These are phyloP conservation scores for Saraca asoca DNA, from an alignment of 331 rosid species.

Conservation along the genomic window DNA sequence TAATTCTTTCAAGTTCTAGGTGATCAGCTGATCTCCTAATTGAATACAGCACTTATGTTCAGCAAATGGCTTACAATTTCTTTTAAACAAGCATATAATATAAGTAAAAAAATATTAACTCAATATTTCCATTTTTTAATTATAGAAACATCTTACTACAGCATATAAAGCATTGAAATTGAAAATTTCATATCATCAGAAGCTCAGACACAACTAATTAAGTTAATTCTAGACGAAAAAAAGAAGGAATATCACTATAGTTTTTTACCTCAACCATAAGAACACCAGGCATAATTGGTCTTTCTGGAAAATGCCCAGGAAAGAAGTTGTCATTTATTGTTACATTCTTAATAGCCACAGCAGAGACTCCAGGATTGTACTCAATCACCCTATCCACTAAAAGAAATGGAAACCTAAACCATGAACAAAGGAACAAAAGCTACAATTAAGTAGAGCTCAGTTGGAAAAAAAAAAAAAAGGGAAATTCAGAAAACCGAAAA, in stretches of 20 bases:
- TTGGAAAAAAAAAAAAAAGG: neutral
- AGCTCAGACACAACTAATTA: neutral
- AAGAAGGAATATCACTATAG: neutral
- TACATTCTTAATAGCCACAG: slow-evolving; percentile 90
- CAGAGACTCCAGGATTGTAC: slow-evolving; percentile 89
- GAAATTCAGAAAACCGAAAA: neutral
- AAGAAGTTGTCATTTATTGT: slow-evolving; percentile 93
- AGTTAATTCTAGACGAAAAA: neutral
- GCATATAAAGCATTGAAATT: neutral
- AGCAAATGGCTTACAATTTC: too few relatives aligned
- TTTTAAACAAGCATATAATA: too few relatives aligned
- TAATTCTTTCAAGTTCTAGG: too few relatives aligned
- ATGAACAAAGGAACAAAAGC: slow-evolving; percentile 3
- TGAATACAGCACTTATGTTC: too few relatives aligned
- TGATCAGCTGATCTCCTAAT: too few relatives aligned
- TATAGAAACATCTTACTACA: neutral
- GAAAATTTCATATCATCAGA: slow-evolving; percentile 1
- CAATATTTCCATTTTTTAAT: neutral
- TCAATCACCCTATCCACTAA: slow-evolving; percentile 97
- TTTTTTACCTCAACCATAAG: slow-evolving; percentile 89
- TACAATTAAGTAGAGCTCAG: too few relatives aligned
- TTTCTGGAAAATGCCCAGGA: slow-evolving; percentile 97
- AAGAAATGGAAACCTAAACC: slow-evolving; percentile 84
- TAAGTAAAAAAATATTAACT: too few relatives aligned
- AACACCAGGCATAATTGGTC: slow-evolving; percentile 98